Conservation (phyloP, 495 filamentous ascomycete species). For the Aspergillus affinis region DNA sequence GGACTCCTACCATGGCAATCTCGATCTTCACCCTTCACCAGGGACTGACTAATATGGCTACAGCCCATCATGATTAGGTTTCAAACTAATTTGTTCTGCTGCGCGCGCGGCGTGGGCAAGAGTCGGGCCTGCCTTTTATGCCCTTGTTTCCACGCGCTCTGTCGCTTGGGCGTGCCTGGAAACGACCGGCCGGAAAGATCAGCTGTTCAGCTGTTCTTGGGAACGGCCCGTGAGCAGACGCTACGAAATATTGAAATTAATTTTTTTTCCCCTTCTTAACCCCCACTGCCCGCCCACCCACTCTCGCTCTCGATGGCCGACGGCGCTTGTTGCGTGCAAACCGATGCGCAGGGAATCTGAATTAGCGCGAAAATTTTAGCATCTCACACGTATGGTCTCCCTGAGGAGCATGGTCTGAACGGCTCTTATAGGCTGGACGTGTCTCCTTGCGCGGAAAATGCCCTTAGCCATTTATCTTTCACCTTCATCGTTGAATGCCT, state of each 20-base stretch:
- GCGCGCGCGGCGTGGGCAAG: background rate
- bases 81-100: background rate
- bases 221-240: background rate
- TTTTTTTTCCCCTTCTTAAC: background rate
- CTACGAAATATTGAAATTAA: background rate
- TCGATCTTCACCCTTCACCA: no score
- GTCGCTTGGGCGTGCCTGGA: background rate
- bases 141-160: background rate
- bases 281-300: background rate
- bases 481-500: background rate
- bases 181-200: background rate
- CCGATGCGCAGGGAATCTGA: slow-evolving; percentile 5
- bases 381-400: background rate
- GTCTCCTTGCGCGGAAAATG: slow-evolving; percentile 16
- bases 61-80: background rate
- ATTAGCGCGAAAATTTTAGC: slow-evolving; percentile 1
- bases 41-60: no score
- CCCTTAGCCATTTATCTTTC: slow-evolving; percentile 4
- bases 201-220: slow-evolving; percentile 4
- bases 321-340: slow-evolving; percentile 4
- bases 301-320: background rate
- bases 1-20: background rate
- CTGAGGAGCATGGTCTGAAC: slow-evolving; percentile 11
- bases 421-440: slow-evolving; percentile 13
- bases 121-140: background rate